Conservation (phyloP, 1,139 yeast genomes). For the Scheffersomyces parashehatae region DNA sequence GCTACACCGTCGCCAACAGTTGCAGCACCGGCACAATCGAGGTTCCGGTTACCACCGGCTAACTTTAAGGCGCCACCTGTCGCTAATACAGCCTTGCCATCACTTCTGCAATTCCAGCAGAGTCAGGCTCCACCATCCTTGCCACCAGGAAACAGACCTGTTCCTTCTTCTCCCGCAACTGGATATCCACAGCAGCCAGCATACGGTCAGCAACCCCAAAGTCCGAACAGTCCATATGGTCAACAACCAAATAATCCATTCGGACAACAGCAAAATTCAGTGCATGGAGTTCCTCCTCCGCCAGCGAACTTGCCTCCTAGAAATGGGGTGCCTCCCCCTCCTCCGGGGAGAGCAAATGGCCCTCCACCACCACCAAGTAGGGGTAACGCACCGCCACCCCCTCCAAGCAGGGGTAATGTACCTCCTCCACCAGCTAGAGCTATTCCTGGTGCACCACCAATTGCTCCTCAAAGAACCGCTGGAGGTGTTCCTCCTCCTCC, state of each 20-base stretch:
- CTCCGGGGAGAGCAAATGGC: slow-evolving; percentile 1
- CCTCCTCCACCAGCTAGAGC: slow-evolving; percentile 34
- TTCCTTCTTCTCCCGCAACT: no score
- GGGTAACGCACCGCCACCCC: slow-evolving; percentile 13
- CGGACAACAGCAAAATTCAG: background rate
- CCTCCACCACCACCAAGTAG: slow-evolving; percentile 8
- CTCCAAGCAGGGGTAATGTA: slow-evolving; percentile 19
- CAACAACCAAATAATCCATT: background rate
- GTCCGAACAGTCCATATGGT: slow-evolving; percentile 9
- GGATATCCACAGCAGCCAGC: no score
- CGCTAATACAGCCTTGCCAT: no score
- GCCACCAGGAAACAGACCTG: no score
- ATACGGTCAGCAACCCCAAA: no score
- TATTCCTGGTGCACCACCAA: slow-evolving; percentile 12
- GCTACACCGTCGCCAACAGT: no score
- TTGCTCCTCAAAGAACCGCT: slow-evolving; percentile 11
- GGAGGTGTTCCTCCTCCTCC: slow-evolving; percentile 21
- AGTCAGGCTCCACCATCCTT: no score
- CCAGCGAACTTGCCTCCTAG: slow-evolving; percentile 14
- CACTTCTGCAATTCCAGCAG: no score
- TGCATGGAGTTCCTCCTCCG: slow-evolving; percentile 11
- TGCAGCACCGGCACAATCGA: no score
- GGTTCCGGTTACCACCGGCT: no score
- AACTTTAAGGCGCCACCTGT: no score
- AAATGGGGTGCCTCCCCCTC: slow-evolving; percentile 1